phyloP scores from a whole-genome alignment of 768 basidiomycete species.

The Suillus brevipes region DNA sequence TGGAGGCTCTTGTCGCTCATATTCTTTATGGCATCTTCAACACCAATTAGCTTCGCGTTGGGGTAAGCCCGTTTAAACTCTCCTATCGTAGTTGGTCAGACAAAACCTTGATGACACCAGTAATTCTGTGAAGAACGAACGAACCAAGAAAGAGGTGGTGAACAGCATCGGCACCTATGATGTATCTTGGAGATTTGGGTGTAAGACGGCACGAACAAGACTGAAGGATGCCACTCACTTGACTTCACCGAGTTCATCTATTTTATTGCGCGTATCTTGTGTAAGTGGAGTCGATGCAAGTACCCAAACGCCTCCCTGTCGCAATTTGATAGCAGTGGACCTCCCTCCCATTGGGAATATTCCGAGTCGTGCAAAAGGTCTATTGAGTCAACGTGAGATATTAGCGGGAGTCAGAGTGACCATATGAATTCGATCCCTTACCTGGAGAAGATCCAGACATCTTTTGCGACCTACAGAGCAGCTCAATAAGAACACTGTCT shows the following conservation, averaged over 20 bases:
- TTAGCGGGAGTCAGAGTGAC: conserved; percentile 10
- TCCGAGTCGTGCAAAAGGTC: conserved; percentile 68
- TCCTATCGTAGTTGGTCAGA: conserved; percentile 34
- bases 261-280: conserved; percentile 58
- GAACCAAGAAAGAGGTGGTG: conserved; percentile 62
- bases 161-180: conserved; percentile 56
- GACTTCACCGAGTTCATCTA: conserved; percentile 67
- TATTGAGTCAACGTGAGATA: conserved; percentile 22
- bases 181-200: conserved; percentile 41
- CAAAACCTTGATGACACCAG: conserved; percentile 24
- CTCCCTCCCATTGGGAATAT: conserved; percentile 78
- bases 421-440: conserved; percentile 23
- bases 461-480: conserved; percentile 42
- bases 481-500: not conserved
- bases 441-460: conserved; percentile 69
- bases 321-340: conserved; percentile 76
- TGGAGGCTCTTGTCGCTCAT: conserved; percentile 51
- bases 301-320: conserved; percentile 72
- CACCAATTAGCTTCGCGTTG: conserved; percentile 68
- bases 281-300: conserved; percentile 79
- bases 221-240: conserved; percentile 44
- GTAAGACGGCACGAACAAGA: conserved; percentile 5
- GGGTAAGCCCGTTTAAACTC: conserved; percentile 74
- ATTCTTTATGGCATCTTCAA: conserved; percentile 52
- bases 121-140: conserved; percentile 18